Conservation (phyloP, 108 stramenopile species). For the Parietichytrium sp. region DNA sequence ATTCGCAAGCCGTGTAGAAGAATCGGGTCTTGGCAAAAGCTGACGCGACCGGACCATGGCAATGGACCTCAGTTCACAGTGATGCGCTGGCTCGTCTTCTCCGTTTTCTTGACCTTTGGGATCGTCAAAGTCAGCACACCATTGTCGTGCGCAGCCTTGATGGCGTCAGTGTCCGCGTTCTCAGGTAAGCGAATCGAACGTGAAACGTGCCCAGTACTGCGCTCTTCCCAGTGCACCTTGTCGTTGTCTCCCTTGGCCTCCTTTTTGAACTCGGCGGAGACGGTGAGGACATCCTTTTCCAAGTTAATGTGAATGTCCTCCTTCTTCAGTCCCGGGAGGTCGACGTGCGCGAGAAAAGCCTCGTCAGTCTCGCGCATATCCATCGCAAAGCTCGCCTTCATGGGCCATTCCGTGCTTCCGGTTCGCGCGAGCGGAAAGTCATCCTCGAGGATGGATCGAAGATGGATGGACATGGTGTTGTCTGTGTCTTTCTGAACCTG, state of each 20-base stretch:
- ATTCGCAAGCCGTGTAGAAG: no score
- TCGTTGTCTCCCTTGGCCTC: constrained; percentile 21
- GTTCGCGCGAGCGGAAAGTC: constrained; percentile 10
- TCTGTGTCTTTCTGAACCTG: no score
- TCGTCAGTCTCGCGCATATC: constrained; percentile 11
- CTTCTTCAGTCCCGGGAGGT: constrained; percentile 10
- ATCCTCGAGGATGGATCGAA: no score
- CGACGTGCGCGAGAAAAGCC: not conserved
- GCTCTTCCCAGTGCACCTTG: not conserved
- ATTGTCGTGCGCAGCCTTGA: constrained; percentile 19
- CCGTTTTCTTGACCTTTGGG: not conserved
- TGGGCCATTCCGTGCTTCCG: constrained; percentile 31
- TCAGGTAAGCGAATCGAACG: constrained; percentile 16
- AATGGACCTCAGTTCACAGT: not conserved
- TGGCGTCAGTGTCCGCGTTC: not conserved
- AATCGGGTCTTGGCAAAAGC: no score
- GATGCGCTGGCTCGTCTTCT: constrained; percentile 4
- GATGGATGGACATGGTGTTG: no score
- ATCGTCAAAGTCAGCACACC: not conserved
- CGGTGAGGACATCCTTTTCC: constrained; percentile 16
- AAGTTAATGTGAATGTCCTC: constrained; percentile 31
- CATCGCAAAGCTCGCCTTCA: constrained; percentile 16
- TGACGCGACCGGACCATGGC: no score
- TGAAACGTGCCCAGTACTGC: constrained; percentile 22
- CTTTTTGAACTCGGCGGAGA: constrained; percentile 18